Base-by-base conservation (phyloP, 192 early-diverging fungal genomes). In the Cetraspora pellucida region DNA sequence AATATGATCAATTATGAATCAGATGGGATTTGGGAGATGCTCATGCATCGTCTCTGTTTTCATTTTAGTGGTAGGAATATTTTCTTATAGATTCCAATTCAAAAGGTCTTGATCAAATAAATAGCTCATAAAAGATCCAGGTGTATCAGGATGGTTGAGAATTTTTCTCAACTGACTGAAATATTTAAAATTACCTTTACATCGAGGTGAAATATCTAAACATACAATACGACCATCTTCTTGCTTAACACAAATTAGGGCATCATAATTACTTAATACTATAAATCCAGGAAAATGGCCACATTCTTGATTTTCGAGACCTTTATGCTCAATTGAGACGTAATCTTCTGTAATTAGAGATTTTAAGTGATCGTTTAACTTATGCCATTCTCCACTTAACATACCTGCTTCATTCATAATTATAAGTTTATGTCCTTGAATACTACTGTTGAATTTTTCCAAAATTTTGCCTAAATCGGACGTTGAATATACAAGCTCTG, bases 391-490 rank as follows among this genome's bases (percentile, higher is more conserved):
- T 1, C 37, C 63, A 28, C 63, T 65, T 10, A 0, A 5, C 63
- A 65, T 65, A 1, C 37, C 63, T 31, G 27, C 11, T 65, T 65
- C 31, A 43, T 65, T 65, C 63, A 65, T 65, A 28, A 65, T 14
- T 3, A 65, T 65, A 9, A 65, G 0, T 65, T 65, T 65, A 1
- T 28, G 13, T 3, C 2, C 31, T 19, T 49, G 19, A 69, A 49
- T 69, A n/a, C 37, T 23, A 46, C 44, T 69, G 49, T 69, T 69
- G n/a, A 69, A 46, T 49, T 69, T 69, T 69, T 46, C 1, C 45
- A 46, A 69, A 16, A n/a, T n/a, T n/a, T n/a, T n/a, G n/a, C n/a
- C n/a, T n/a, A n/a, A n/a, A 1, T 69, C 67, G 21, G 67, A 69
- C 0, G 67, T 69, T 47, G 67, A 16, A 69, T 49, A 49, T 44